Base-by-base conservation (phyloP, 2,329 filamentous ascomycete genomes). In the Stagonosporopsis cucurbitacearum region DNA sequence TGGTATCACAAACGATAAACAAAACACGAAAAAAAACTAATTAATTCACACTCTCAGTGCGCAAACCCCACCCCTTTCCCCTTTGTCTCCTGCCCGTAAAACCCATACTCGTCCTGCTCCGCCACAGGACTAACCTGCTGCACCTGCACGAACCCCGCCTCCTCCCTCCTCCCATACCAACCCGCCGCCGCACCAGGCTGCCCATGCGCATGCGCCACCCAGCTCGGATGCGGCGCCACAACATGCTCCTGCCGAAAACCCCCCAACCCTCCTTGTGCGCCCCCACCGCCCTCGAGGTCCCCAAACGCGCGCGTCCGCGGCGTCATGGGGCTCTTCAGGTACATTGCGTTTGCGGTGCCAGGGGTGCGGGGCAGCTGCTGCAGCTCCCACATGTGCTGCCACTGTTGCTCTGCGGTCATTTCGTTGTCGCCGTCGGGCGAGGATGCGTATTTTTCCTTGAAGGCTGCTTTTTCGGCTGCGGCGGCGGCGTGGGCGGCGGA, bases 381-480 rank as follows among this genome's bases (percentile, higher is more conserved):
- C 45, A 77, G 66, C 41, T 77, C 74, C 74, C 74, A 77, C 71
- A 76, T 75, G 53, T 76, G 74, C 59, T 76, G 74, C 74, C 74
- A 77, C 57, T 75, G 73, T 37, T 75, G 65, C 32, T 77, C 71
- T 47, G 74, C 64, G 13, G 70, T 66, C 70, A 75, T 70, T 50
- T 71, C 68, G 56, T 69, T 54, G 49, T 69, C 63, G 59, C 67
- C 57, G 49, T 62, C 63, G 20, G 71, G 66, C 1, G 68, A 65
- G 41, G 52, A 33, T 2, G 65, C 64, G 62, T 62, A 75, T 59
- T 71, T 75, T 37, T 74, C 73, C 39, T 72, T 73, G 28, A 73
- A 64, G 20, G 73, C 73, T n/a, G 66, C 63, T 62, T 74, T 74
- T 23, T 72, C 69, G 4, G 71, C 72, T 3, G 37, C 49, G 39